A percentile compares a stretch with the other conserved stretches of the same genome.
These are phyloP conservation scores for Phyllostachys edulis DNA, from an alignment of 176 grass and related monocot species.

Conservation along the genomic window DNA sequence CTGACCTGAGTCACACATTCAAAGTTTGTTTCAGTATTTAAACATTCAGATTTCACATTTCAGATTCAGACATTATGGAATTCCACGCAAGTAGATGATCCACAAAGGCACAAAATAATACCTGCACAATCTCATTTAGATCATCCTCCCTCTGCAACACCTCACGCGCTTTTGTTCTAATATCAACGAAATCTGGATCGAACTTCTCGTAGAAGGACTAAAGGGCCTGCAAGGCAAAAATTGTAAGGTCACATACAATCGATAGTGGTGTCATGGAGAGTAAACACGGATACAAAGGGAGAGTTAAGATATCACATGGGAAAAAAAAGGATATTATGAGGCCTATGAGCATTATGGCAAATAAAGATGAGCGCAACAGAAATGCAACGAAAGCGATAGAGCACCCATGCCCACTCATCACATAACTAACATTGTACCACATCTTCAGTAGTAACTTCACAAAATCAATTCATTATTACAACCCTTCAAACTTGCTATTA, in stretches of 20 bases:
- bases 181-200: slow-evolving; percentile 83
- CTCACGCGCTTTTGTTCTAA: slow-evolving; percentile 91
- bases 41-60: too few relatives aligned
- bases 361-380: neutral
- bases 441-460: neutral
- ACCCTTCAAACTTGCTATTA: neutral
- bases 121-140: slow-evolving; percentile 96
- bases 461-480: neutral
- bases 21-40: too few relatives aligned
- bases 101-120: slow-evolving; percentile 31
- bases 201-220: slow-evolving; percentile 77
- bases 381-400: neutral
- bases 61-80: neutral
- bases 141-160: slow-evolving; percentile 92
- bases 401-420: neutral
- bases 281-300: neutral
- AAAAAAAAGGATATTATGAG: neutral
- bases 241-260: neutral
- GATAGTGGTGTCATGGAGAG: neutral
- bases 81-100: neutral
- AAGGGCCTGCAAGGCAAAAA: slow-evolving; percentile 55
- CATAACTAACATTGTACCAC: neutral
- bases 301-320: neutral
- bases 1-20: too few relatives aligned
- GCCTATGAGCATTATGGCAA: neutral